phyloP scores from a whole-genome alignment of 208 protist genomes.

The Zelonia costaricensis region DNA sequence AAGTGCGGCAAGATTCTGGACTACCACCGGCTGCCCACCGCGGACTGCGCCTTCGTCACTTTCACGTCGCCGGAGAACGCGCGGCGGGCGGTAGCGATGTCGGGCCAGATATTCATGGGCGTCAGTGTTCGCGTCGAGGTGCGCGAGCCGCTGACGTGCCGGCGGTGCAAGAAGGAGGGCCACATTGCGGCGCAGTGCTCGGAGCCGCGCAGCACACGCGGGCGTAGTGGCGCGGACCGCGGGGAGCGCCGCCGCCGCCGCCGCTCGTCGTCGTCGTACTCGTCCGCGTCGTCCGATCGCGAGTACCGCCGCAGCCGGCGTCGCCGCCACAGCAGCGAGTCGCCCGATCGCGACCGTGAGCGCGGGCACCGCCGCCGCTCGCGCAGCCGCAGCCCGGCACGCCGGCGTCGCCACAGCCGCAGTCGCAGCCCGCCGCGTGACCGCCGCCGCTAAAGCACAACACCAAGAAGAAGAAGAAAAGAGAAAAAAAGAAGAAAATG shows the following conservation, averaged over 20 bases:
- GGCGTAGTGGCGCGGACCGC: conserved; percentile 11
- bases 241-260: conserved; percentile 41
- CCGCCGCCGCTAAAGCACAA: no score
- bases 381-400: conserved; percentile 38
- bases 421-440: conserved; percentile 32
- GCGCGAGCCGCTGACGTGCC: conserved; percentile 56
- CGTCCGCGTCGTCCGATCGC: conserved; percentile 11
- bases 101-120: conserved; percentile 44
- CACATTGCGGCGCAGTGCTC: conserved; percentile 62
- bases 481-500: no score
- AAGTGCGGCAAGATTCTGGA: conserved; percentile 54
- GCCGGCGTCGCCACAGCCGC: conserved; percentile 30
- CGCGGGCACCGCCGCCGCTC: conserved; percentile 40
- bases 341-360: conserved; percentile 20
- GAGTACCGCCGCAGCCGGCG: conserved; percentile 35
- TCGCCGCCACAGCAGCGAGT: conserved; percentile 30
- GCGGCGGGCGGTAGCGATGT: conserved; percentile 44
- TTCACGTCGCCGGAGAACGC: conserved; percentile 40
- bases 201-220: conserved; percentile 7
- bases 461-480: no score
- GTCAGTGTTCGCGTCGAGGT: conserved; percentile 37
- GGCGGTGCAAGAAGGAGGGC: conserved; percentile 63
- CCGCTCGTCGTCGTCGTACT: conserved; percentile 12
- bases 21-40: conserved; percentile 42
- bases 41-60: conserved; percentile 60